These are phyloP conservation scores for Flammula alnicola DNA, from an alignment of 1,284 basidiomycete genomes.

Conservation along the genomic window DNA sequence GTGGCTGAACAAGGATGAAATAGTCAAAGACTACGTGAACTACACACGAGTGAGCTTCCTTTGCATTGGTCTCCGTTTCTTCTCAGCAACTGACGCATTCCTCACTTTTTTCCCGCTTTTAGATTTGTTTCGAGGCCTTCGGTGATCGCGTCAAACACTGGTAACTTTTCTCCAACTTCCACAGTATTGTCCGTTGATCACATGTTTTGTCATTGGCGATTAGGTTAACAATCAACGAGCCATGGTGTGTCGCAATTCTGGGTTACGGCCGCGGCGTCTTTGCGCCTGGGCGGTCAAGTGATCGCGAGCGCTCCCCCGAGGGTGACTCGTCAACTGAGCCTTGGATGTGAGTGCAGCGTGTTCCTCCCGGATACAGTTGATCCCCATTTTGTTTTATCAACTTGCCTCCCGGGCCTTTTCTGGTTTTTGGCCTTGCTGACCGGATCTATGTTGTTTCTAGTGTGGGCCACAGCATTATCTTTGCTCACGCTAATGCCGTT, in stretches of 20 bases:
- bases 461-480: conserved; percentile 69
- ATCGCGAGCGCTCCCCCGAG: conserved; percentile 60
- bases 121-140: conserved; percentile 76
- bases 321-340: conserved; percentile 74
- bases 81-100: conserved; percentile 16
- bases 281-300: conserved; percentile 71
- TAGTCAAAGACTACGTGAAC: conserved; percentile 64
- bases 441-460: conserved; percentile 34
- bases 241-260: conserved; percentile 74
- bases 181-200: conserved; percentile 23
- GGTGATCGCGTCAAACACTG: conserved; percentile 84
- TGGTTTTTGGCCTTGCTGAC: conserved; percentile 7
- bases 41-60: conserved; percentile 56
- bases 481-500: conserved; percentile 71
- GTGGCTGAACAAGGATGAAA: conserved; percentile 72
- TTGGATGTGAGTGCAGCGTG: conserved; percentile 73
- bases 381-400: conserved; percentile 4
- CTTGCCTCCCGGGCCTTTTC: conserved; percentile 12
- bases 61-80: conserved; percentile 11
- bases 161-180: conserved; percentile 37
- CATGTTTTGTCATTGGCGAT: conserved; percentile 14
- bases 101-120: conserved; percentile 13
- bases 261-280: conserved; percentile 75
- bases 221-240: conserved; percentile 78
- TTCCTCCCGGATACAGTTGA: conserved; percentile 18